Evolutionary conservation across 768 basidiomycete species (phyloP).

Genomic region (Tulasnella sp.): DNA sequence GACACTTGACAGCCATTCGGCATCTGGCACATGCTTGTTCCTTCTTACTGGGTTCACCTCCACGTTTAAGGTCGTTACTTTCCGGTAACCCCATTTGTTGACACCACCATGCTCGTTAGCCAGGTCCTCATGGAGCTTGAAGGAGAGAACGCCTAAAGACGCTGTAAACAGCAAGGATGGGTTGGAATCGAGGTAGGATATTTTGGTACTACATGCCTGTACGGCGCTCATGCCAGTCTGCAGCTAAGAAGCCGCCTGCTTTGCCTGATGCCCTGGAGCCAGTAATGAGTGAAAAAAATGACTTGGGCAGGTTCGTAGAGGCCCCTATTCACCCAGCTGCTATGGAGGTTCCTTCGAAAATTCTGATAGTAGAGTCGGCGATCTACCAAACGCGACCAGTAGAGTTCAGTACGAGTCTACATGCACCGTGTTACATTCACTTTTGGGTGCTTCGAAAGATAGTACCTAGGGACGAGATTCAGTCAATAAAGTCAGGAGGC

Average conservation of each 20-base stretch:
- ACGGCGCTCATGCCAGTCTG: constrained; percentile 32
- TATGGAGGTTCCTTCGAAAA: constrained; percentile 21
- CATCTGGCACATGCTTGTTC: constrained; percentile 11
- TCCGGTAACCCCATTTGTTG: constrained; percentile 19
- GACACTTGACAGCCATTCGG: constrained; percentile 18
- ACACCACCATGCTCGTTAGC: constrained; percentile 28
- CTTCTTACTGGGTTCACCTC: constrained; percentile 11
- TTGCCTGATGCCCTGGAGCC: constrained; percentile 27
- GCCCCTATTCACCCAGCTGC: constrained; percentile 22
- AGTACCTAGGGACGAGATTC: constrained; percentile 21
- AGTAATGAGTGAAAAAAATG: constrained; percentile 16
- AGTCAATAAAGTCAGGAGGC: neutral
- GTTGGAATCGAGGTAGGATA: too few relatives aligned
- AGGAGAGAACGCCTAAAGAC: constrained; percentile 28
- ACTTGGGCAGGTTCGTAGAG: neutral
- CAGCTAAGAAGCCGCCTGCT: constrained; percentile 31
- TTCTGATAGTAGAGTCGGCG: constrained; percentile 13
- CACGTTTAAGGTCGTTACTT: constrained; percentile 17
- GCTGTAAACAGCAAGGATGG: too few relatives aligned
- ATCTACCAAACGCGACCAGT: neutral
- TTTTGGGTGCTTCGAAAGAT: constrained; percentile 23
- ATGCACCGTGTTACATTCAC: neutral
- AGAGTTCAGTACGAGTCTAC: neutral
- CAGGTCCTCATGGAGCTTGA: constrained; percentile 29
- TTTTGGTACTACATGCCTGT: constrained; percentile 8